Percentiles rank a stretch among this genome's conserved stretches.
These are phyloP conservation scores for Wickerhamiella galacta DNA, from an alignment of 805 yeast species.

Conservation along the genomic window DNA sequence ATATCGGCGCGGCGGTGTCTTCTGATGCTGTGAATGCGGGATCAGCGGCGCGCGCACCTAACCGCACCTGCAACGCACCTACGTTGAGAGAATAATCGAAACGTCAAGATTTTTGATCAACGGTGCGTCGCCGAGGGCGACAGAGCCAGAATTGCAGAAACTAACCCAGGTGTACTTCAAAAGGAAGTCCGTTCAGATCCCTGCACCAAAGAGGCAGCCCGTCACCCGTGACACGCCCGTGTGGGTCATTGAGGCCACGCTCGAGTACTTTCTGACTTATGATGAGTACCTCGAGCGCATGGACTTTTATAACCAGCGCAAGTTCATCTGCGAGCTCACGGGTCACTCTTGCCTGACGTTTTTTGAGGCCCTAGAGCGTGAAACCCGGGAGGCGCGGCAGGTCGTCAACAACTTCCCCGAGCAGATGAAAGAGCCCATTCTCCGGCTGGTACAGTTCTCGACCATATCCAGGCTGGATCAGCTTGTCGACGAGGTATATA, in stretches of 20 bases:
- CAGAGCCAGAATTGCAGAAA: background rate
- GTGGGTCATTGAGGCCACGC: constrained; percentile 69
- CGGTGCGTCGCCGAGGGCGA: too few relatives aligned
- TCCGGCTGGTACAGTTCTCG: constrained; percentile 69
- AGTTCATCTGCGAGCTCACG: constrained; percentile 89
- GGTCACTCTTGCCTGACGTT: constrained; percentile 84
- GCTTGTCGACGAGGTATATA: constrained; percentile 74
- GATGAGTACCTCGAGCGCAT: constrained; percentile 46
- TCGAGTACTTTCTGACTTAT: constrained; percentile 72
- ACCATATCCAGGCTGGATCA: constrained; percentile 67
- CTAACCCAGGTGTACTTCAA: constrained; percentile 23
- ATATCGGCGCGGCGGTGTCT: too few relatives aligned
- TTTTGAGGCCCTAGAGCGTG: constrained; percentile 75
- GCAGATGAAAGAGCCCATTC: constrained; percentile 79
- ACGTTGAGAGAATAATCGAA: too few relatives aligned
- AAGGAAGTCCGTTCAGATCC: constrained; percentile 21
- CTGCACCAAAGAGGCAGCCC: constrained; percentile 15
- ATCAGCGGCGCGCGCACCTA: too few relatives aligned
- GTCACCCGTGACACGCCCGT: constrained; percentile 34
- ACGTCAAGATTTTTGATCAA: too few relatives aligned
- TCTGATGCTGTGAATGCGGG: too few relatives aligned
- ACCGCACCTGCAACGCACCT: too few relatives aligned
- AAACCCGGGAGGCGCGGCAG: constrained; percentile 30
- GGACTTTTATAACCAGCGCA: constrained; percentile 31
- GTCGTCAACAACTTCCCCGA: constrained; percentile 81